Percentiles rank a stretch among this genome's conserved stretches.
phyloP scores from a whole-genome alignment of 2,329 filamentous ascomycete species.

The Aspergillus transmontanensis region DNA sequence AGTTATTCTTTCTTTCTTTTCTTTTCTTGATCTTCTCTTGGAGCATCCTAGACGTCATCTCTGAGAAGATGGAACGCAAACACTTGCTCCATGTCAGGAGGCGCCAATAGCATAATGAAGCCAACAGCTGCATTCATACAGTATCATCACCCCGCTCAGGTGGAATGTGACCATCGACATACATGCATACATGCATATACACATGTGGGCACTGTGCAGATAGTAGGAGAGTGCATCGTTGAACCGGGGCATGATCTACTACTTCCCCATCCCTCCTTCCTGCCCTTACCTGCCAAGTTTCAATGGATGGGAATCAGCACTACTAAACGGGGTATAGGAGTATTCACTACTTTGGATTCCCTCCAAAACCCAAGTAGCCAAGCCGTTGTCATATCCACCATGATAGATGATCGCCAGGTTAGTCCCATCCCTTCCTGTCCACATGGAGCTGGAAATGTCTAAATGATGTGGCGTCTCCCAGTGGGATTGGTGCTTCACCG shows the following conservation, averaged over 20 bases:
- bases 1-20: background rate
- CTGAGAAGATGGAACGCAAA: background rate
- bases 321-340: background rate
- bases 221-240: background rate
- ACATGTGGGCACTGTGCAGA: slow-evolving; percentile 14
- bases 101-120: slow-evolving; percentile 9
- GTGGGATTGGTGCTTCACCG: slow-evolving; percentile 11
- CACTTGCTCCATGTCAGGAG: slow-evolving; percentile 10
- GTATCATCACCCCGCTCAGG: slow-evolving; percentile 7
- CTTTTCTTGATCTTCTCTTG: background rate
- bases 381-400: background rate
- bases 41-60: background rate
- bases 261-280: slow-evolving; percentile 4
- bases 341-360: background rate
- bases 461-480: slow-evolving; percentile 8
- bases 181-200: slow-evolving; percentile 11
- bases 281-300: slow-evolving; percentile 12
- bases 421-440: slow-evolving; percentile 3
- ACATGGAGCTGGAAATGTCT: slow-evolving; percentile 7
- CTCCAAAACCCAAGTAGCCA: background rate
- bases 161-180: slow-evolving; percentile 19
- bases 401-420: background rate
- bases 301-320: background rate
- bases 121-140: background rate
- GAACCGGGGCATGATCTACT: background rate